Evolutionary conservation across 202 grass and related monocot genomes (phyloP).

Genomic region (Zoysia matrella): DNA sequence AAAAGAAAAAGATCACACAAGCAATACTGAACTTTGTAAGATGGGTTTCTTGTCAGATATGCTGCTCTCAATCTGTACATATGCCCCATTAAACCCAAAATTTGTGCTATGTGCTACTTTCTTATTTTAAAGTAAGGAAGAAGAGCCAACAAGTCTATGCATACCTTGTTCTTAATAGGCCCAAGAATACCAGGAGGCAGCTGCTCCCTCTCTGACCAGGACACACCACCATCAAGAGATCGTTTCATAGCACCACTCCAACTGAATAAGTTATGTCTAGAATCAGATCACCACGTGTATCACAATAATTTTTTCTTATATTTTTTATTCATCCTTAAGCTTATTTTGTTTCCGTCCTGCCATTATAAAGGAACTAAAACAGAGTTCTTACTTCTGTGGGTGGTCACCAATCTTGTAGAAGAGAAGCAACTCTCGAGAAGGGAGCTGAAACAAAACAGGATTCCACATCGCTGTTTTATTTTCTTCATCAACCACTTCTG

Average conservation of each 20-base stretch:
- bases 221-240: constrained; percentile 75
- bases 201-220: constrained; percentile 82
- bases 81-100: not conserved
- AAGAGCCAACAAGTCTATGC: constrained; percentile 27
- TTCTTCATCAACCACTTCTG: constrained; percentile 74
- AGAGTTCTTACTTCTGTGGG: constrained; percentile 72
- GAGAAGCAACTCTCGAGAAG: constrained; percentile 79
- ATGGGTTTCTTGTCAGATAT: not conserved
- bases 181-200: constrained; percentile 94
- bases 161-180: constrained; percentile 93
- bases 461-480: constrained; percentile 87
- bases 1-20: not conserved
- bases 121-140: not conserved
- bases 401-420: constrained; percentile 98
- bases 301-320: not conserved
- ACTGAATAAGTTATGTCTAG: constrained; percentile 43
- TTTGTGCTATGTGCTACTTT: not conserved
- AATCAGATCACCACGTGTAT: not conserved
- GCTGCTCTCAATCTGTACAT: not conserved
- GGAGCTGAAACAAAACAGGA: constrained; percentile 90
- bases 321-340: not conserved
- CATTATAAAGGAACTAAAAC: not conserved
- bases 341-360: not conserved
- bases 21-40: not conserved
- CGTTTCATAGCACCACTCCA: constrained; percentile 99